Conservation (phyloP, 2,329 filamentous ascomycete genomes). For the Diaporthe australafricana region DNA sequence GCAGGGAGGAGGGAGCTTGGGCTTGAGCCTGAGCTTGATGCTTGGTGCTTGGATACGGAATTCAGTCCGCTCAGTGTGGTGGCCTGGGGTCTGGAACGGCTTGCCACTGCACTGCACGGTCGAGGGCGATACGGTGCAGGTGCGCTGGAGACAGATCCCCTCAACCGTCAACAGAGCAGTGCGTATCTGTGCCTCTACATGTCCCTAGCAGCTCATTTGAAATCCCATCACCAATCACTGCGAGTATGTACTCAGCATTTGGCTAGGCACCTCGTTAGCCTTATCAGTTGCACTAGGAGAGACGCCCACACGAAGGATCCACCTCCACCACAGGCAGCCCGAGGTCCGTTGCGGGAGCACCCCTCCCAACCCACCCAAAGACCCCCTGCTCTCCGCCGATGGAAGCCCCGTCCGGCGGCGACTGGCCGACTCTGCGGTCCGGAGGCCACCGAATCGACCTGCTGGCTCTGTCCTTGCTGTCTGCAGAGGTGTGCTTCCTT, state of each 20-base stretch:
- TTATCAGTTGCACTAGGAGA: conserved; percentile 17
- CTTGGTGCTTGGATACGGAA: neutral
- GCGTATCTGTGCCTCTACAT: neutral
- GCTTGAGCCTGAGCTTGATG: neutral
- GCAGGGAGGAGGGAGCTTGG: neutral
- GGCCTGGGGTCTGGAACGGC: conserved; percentile 1
- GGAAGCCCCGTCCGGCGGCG: conserved; percentile 24
- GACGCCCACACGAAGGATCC: conserved; percentile 1
- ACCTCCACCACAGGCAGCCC: conserved; percentile 5
- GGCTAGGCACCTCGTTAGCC: conserved; percentile 11
- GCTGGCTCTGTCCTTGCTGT: neutral
- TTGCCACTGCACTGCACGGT: conserved; percentile 11
- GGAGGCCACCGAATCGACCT: conserved; percentile 22
- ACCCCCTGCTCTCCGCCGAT: neutral
- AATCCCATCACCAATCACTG: neutral
- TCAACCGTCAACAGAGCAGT: neutral
- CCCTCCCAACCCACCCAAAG: neutral
- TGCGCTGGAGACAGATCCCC: neutral
- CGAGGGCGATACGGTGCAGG: conserved; percentile 15
- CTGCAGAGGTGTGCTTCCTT: too few relatives aligned
- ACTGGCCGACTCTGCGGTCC: conserved; percentile 15
- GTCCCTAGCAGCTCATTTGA: neutral
- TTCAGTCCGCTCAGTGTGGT: neutral
- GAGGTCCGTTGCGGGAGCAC: conserved; percentile 21
- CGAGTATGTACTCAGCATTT: neutral